These are phyloP conservation scores for Globisporangium heterothallicum DNA, from an alignment of 352 stramenopile species.

Conservation along the genomic window DNA sequence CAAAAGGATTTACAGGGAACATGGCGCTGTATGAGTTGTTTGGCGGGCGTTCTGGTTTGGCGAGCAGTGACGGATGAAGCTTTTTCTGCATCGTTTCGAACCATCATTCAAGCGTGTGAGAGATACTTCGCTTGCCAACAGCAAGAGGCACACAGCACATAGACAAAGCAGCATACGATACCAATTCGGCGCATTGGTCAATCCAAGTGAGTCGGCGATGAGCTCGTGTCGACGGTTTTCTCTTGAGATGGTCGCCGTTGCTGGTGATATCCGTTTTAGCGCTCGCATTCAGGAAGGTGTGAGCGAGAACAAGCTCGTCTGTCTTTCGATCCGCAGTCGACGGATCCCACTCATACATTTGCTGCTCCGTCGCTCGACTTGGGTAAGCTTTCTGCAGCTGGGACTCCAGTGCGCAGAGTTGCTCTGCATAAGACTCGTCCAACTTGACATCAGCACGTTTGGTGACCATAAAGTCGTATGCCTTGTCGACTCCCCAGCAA, in stretches of 20 bases:
- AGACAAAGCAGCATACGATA: slow-evolving; percentile 10
- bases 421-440: slow-evolving; percentile 70
- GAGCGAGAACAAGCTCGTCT: slow-evolving; percentile 71
- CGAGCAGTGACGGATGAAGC: slow-evolving; percentile 40
- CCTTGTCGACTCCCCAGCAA: slow-evolving; percentile 90
- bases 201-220: slow-evolving; percentile 58
- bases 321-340: slow-evolving; percentile 33
- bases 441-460: slow-evolving; percentile 87
- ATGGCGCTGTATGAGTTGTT: slow-evolving; percentile 77
- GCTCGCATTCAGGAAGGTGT: slow-evolving; percentile 69
- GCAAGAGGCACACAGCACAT: neutral
- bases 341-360: slow-evolving; percentile 69
- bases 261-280: slow-evolving; percentile 12
- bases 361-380: slow-evolving; percentile 40
- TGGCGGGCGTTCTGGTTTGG: slow-evolving; percentile 61
- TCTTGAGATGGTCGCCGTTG: slow-evolving; percentile 12
- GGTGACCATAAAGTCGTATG: slow-evolving; percentile 84
- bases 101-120: neutral
- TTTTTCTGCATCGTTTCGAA: slow-evolving; percentile 35
- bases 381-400: slow-evolving; percentile 53
- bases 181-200: slow-evolving; percentile 58
- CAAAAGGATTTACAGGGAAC: slow-evolving; percentile 35
- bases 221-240: slow-evolving; percentile 16
- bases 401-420: slow-evolving; percentile 58
- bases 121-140: too few relatives aligned